These are phyloP conservation scores for Cicer cuneatum DNA, from an alignment of 306 rosid species.

Conservation along the genomic window DNA sequence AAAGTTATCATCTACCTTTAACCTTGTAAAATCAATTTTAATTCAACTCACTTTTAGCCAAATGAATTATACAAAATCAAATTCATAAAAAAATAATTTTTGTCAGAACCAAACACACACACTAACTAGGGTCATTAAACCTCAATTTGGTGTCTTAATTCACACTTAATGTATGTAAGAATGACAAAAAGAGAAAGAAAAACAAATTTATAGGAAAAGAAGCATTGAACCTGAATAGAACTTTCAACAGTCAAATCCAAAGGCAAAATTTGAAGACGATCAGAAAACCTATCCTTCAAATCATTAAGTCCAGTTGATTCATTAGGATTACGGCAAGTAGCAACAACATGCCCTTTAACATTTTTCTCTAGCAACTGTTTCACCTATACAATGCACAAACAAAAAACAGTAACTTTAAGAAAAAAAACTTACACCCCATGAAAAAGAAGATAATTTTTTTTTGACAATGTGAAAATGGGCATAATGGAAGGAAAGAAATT, in stretches of 20 bases:
- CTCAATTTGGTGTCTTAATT: constrained; percentile 8
- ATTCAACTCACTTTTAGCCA: too few relatives aligned
- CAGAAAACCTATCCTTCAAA: constrained; percentile 65
- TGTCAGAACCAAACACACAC: too few relatives aligned
- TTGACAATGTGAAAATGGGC: constrained; percentile 20
- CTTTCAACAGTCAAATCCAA: constrained; percentile 82
- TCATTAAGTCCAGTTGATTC: constrained; percentile 65
- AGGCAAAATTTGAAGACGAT: constrained; percentile 65
- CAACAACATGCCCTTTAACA: constrained; percentile 79
- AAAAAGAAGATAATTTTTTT: background rate
- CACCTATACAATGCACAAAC: constrained; percentile 58
- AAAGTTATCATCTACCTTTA: background rate
- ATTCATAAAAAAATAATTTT: too few relatives aligned
- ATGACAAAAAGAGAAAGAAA: constrained; percentile 16
- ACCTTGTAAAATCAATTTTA: background rate
- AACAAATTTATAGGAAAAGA: constrained; percentile 16
- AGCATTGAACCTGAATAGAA: constrained; percentile 78
- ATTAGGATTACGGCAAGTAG: constrained; percentile 85
- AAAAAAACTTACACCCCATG: background rate
- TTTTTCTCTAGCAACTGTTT: constrained; percentile 76
- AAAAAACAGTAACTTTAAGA: constrained; percentile 14
- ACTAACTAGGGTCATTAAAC: background rate
- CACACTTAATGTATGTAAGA: constrained; percentile 17
- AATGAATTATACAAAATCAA: too few relatives aligned
- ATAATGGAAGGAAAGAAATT: background rate